Conservation (phyloP, 1,284 basidiomycete species). For the Prillingera fragicola region DNA sequence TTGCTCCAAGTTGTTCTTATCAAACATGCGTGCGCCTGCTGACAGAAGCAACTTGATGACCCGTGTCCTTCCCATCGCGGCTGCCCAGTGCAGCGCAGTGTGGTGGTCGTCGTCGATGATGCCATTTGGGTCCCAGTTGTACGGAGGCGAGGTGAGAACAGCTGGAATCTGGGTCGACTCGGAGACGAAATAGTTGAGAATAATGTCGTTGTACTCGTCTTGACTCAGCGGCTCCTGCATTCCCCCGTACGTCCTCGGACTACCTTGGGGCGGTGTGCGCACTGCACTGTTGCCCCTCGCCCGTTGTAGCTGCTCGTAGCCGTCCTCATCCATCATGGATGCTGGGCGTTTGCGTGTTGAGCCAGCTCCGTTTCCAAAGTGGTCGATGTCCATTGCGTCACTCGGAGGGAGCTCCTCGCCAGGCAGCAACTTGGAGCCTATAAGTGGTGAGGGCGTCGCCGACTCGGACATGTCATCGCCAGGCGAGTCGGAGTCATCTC, state of each 20-base stretch:
- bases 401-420: slow-evolving; percentile 5
- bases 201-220: slow-evolving; percentile 78
- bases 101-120: slow-evolving; percentile 98
- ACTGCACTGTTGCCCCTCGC: slow-evolving; percentile 38
- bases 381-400: slow-evolving; percentile 17
- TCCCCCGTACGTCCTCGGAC: slow-evolving; percentile 14
- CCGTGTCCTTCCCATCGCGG: slow-evolving; percentile 95
- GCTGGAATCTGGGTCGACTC: slow-evolving; percentile 90
- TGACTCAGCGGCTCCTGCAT: slow-evolving; percentile 39
- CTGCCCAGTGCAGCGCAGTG: slow-evolving; percentile 97
- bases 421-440: slow-evolving; percentile 8
- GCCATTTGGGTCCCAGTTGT: slow-evolving; percentile 93
- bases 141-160: slow-evolving; percentile 80
- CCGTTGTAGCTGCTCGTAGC: slow-evolving; percentile 33
- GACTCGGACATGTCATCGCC: slow-evolving; percentile 22
- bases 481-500: slow-evolving; percentile 11
- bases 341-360: slow-evolving; percentile 29
- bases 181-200: slow-evolving; percentile 98
- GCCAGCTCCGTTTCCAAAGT: slow-evolving; percentile 7
- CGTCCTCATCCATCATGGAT: slow-evolving; percentile 37
- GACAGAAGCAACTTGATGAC: slow-evolving; percentile 93
- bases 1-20: slow-evolving; percentile 93
- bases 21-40: slow-evolving; percentile 94
- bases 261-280: slow-evolving; percentile 37
- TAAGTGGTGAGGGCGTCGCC: slow-evolving; percentile 16